phyloP scores from a whole-genome alignment of 176 grass and related monocot genomes.

The Chloris gayana region DNA sequence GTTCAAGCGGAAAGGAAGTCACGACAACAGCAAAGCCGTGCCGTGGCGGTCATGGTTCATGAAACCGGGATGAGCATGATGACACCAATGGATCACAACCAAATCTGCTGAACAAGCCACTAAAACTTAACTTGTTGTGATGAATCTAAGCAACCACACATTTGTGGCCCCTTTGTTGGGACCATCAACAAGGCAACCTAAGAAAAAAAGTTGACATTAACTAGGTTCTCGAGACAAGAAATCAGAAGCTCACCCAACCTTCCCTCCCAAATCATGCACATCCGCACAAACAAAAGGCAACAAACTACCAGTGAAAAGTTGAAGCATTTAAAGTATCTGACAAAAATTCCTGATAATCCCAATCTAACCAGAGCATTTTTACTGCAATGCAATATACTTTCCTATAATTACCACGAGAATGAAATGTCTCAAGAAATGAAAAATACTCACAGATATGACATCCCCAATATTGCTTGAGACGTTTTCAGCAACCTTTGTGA shows the following conservation, averaged over 20 bases:
- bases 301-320: conserved; percentile 21
- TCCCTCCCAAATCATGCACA: conserved; percentile 13
- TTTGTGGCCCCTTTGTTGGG: neutral
- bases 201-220: conserved; percentile 3
- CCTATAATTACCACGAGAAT: conserved; percentile 14
- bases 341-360: conserved; percentile 19
- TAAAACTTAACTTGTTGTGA: conserved; percentile 1
- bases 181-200: conserved; percentile 3
- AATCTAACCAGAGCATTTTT: conserved; percentile 15
- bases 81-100: conserved; percentile 25
- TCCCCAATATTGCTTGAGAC: conserved; percentile 75
- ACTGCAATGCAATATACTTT: neutral
- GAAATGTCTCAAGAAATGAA: neutral
- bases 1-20: neutral
- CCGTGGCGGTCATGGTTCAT: conserved; percentile 4
- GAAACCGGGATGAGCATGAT: neutral
- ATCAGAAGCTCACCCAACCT: conserved; percentile 12
- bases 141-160: conserved; percentile 36
- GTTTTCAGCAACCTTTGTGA: conserved; percentile 72
- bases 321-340: conserved; percentile 17
- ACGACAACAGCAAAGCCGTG: neutral
- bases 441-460: conserved; percentile 67
- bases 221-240: conserved; percentile 23
- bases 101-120: conserved; percentile 9
- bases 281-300: conserved; percentile 31